A percentile compares a stretch with the other conserved stretches of the same genome.
phyloP scores from a whole-genome alignment of 805 yeast genomes.

The Starmerella floricola region DNA sequence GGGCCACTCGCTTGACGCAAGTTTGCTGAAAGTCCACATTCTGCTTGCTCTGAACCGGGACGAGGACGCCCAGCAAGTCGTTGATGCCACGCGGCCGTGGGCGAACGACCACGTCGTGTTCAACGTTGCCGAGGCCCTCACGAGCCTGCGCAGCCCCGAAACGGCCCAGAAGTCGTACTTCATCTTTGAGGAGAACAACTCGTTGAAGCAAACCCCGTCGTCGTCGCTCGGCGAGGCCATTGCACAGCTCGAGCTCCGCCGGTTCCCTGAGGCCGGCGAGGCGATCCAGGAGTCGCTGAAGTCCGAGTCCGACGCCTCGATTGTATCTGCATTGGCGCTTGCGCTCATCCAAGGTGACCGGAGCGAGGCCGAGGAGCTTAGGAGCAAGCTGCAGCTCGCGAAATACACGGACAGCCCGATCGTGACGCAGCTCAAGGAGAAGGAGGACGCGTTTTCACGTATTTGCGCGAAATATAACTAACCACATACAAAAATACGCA shows the following conservation, averaged over 20 bases:
- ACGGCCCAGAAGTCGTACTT: conserved; percentile 33
- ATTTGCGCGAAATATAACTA: conserved; percentile 33
- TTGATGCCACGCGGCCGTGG: conserved; percentile 36
- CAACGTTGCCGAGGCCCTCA: conserved; percentile 71
- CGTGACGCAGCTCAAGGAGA: conserved; percentile 43
- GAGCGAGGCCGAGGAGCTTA: conserved; percentile 6
- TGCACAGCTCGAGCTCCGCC: conserved; percentile 64
- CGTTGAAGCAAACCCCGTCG: conserved; percentile 33
- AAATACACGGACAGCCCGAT: conserved; percentile 45
- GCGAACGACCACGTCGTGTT: conserved; percentile 63
- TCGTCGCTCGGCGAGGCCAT: conserved; percentile 55
- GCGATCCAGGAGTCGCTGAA: conserved; percentile 32
- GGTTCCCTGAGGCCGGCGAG: conserved; percentile 72
- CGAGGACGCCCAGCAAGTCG: conserved; percentile 38
- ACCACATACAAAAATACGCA: too few species aligned
- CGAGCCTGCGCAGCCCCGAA: conserved; percentile 32
- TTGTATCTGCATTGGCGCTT: conserved; percentile 54
- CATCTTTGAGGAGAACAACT: conserved; percentile 52
- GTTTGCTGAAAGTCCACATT: conserved; percentile 30
- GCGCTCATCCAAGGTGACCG: conserved; percentile 42
- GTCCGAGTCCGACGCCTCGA: conserved; percentile 31
- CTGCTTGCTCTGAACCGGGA: conserved; percentile 33
- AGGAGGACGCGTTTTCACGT: conserved; percentile 53
- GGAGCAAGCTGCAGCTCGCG: conserved; percentile 28
- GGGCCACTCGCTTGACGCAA: conserved; percentile 32